Conservation (phyloP, 1,284 basidiomycete genomes). For the Leccinum pachyderme region DNA sequence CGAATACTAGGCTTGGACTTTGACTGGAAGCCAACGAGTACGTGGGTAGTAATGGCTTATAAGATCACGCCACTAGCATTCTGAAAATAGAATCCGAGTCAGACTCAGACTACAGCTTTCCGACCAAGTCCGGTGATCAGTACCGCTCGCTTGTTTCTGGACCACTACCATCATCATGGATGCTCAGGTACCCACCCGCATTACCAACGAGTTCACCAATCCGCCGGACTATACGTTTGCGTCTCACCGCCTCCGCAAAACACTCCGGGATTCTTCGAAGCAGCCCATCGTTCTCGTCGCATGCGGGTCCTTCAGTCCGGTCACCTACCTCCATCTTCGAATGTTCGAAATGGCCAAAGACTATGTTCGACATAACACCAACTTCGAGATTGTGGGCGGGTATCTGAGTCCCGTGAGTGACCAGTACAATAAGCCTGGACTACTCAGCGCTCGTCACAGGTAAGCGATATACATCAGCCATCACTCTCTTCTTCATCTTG, state of each 20-base stretch:
- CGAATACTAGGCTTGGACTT: neutral
- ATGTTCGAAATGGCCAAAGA: slow-evolving; percentile 99
- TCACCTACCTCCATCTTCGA: slow-evolving; percentile 82
- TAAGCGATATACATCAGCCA: slow-evolving; percentile 39
- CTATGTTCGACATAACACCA: slow-evolving; percentile 88
- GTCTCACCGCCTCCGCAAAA: slow-evolving; percentile 55
- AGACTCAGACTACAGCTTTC: neutral
- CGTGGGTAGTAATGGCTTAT: slow-evolving; percentile 24
- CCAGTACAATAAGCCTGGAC: slow-evolving; percentile 88
- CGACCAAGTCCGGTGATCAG: neutral
- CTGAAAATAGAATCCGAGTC: neutral
- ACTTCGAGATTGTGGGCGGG: slow-evolving; percentile 91
- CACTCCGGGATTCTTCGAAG: slow-evolving; percentile 62
- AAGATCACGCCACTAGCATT: neutral
- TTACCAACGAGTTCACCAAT: slow-evolving; percentile 39
- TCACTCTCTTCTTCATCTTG: slow-evolving; percentile 1
- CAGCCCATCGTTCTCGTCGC: slow-evolving; percentile 76
- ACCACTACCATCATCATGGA: slow-evolving; percentile 33
- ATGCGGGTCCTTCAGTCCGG: slow-evolving; percentile 79
- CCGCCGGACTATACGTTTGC: slow-evolving; percentile 68
- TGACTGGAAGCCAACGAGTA: slow-evolving; percentile 7
- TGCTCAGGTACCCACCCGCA: slow-evolving; percentile 18
- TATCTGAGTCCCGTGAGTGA: slow-evolving; percentile 95
- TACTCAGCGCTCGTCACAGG: slow-evolving; percentile 80
- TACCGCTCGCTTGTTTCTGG: slow-evolving; percentile 13